A percentile compares a stretch with the other conserved stretches of the same genome.
These are phyloP conservation scores for Shiraia sp. DNA, from an alignment of 2,329 filamentous ascomycete species.

Conservation along the genomic window DNA sequence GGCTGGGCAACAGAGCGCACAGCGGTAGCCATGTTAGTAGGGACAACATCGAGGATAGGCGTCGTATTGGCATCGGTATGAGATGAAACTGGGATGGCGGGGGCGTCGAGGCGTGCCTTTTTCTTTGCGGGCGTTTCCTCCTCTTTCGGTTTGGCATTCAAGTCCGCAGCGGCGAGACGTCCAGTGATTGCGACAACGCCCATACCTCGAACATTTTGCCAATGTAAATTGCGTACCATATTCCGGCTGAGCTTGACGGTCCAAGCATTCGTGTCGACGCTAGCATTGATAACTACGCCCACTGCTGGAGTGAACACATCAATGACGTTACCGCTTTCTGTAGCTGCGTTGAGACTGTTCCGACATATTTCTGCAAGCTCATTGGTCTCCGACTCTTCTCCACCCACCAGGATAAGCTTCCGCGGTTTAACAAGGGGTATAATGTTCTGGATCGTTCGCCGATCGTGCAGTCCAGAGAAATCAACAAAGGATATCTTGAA, in stretches of 20 bases:
- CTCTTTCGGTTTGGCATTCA: conserved; percentile 45
- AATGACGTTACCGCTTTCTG: conserved; percentile 49
- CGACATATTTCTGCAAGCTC: conserved; percentile 79
- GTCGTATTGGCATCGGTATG: conserved; percentile 52
- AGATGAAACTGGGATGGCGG: conserved; percentile 50
- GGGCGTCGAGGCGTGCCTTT: conserved; percentile 51
- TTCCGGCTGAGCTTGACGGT: conserved; percentile 84
- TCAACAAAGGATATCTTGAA: conserved; percentile 86
- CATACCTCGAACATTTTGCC: conserved; percentile 90
- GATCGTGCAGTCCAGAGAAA: conserved; percentile 90
- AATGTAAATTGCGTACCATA: conserved; percentile 84
- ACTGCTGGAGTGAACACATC: conserved; percentile 80
- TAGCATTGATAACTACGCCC: conserved; percentile 80
- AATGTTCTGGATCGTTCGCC: conserved; percentile 89
- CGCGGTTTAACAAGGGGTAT: conserved; percentile 92
- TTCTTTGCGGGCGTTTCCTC: conserved; percentile 54
- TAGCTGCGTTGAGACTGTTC: conserved; percentile 60
- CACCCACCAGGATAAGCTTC: conserved; percentile 90
- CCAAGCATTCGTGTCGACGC: conserved; percentile 98
- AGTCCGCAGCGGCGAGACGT: conserved; percentile 58
- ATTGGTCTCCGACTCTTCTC: conserved; percentile 72
- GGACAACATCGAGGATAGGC: conserved; percentile 64
- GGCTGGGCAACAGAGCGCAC: conserved; percentile 80
- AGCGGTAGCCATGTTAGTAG: conserved; percentile 67
- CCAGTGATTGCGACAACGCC: conserved; percentile 94